Conservation (phyloP, 768 basidiomycete species). For the Clavaria fumosa region DNA sequence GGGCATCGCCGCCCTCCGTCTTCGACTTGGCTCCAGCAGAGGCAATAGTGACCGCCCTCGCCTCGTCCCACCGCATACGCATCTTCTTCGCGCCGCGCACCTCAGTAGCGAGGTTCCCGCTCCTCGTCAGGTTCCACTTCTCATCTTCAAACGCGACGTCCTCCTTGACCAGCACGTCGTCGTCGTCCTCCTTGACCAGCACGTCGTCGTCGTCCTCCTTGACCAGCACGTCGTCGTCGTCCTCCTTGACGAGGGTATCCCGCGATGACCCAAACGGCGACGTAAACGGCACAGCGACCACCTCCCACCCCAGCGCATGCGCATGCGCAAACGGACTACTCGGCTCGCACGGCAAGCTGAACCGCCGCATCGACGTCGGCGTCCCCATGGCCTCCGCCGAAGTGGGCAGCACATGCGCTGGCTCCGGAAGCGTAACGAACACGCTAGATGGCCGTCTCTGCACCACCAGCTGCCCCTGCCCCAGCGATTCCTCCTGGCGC, state of each 20-base stretch:
- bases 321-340: slow-evolving; percentile 27
- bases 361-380: slow-evolving; percentile 20
- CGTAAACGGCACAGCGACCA: slow-evolving; percentile 5
- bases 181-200: background rate
- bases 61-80: background rate
- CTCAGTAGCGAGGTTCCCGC: slow-evolving; percentile 6
- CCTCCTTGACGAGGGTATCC: slow-evolving; percentile 9
- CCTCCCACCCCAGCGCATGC: slow-evolving; percentile 10
- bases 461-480: too few species aligned
- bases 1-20: slow-evolving; percentile 2
- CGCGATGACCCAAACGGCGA: slow-evolving; percentile 5
- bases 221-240: slow-evolving; percentile 5
- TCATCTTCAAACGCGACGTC: slow-evolving; percentile 26
- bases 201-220: slow-evolving; percentile 1
- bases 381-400: slow-evolving; percentile 17
- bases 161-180: background rate
- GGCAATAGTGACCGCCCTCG: too few species aligned
- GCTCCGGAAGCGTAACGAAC: slow-evolving; percentile 26
- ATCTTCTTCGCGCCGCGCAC: background rate
- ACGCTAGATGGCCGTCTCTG: slow-evolving; percentile 11
- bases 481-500: too few species aligned
- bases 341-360: slow-evolving; percentile 60
- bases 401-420: slow-evolving; percentile 22
- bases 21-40: too few species aligned
- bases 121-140: slow-evolving; percentile 26